Evolutionary conservation across 805 yeast species (phyloP).

Genomic region (Myxozyma geophila): DNA sequence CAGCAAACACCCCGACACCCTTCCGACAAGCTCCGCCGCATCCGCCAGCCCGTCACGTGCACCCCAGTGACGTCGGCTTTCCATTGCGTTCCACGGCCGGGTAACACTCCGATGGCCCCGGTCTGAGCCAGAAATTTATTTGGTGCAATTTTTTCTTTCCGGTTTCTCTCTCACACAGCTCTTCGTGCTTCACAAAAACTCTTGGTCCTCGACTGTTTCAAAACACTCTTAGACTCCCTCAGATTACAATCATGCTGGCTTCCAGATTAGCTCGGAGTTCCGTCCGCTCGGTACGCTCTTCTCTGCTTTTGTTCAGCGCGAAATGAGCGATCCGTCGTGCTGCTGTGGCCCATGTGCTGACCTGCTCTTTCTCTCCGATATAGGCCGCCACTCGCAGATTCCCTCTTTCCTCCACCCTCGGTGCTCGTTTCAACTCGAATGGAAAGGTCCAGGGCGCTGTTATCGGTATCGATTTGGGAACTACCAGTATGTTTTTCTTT

Average conservation of each 20-base stretch:
- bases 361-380: not conserved
- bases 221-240: not conserved
- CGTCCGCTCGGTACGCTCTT: conserved; percentile 40
- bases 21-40: conserved; percentile 5
- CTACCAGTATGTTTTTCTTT: conserved; percentile 57
- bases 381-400: conserved; percentile 18
- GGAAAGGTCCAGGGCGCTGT: conserved; percentile 63
- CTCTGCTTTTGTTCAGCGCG: not conserved
- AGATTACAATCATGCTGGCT: conserved; percentile 45
- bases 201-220: not conserved
- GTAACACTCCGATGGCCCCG: conserved; percentile 15
- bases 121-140: conserved; percentile 14
- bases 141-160: conserved; percentile 15
- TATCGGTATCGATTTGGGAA: conserved; percentile 85
- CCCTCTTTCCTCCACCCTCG: conserved; percentile 18
- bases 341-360: not conserved
- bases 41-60: conserved; percentile 9
- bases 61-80: conserved; percentile 29
- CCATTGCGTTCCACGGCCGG: conserved; percentile 35
- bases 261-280: conserved; percentile 49
- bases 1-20: not conserved
- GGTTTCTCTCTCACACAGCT: not conserved
- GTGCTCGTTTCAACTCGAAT: conserved; percentile 54
- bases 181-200: not conserved
- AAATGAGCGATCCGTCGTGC: not conserved